Conservation (phyloP, 495 filamentous ascomycete genomes). For the Xylaria sp. region DNA sequence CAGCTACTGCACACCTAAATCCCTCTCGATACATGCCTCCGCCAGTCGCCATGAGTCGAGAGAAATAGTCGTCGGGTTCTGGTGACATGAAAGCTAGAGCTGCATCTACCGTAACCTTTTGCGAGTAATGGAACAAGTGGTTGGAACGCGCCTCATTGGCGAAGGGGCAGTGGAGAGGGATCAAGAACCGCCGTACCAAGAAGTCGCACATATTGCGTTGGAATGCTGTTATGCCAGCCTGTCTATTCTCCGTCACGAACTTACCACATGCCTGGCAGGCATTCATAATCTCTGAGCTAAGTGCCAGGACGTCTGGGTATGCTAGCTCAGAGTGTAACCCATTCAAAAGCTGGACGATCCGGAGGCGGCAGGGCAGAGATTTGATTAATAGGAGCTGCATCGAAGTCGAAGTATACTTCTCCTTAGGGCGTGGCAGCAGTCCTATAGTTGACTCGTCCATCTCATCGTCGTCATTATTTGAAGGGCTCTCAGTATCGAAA, state of each 20-base stretch:
- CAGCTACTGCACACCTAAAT: constrained; percentile 42
- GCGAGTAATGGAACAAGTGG: constrained; percentile 63
- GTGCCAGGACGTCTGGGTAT: constrained; percentile 58
- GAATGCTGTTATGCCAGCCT: constrained; percentile 36
- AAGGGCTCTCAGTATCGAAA: constrained; percentile 62
- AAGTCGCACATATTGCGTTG: constrained; percentile 47
- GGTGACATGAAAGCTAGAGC: constrained; percentile 58
- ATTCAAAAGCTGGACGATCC: constrained; percentile 58
- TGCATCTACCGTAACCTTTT: constrained; percentile 60
- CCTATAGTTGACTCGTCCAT: constrained; percentile 52
- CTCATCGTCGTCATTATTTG: constrained; percentile 65
- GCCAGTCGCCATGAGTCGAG: constrained; percentile 48
- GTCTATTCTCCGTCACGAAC: constrained; percentile 30
- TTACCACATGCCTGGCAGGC: constrained; percentile 44
- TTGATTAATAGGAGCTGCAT: constrained; percentile 59
- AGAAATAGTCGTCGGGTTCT: constrained; percentile 48
- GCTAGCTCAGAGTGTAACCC: constrained; percentile 54
- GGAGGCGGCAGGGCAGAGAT: constrained; percentile 56
- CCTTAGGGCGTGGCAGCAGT: constrained; percentile 42
- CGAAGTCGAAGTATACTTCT: constrained; percentile 56
- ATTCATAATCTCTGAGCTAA: constrained; percentile 52
- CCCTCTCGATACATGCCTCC: constrained; percentile 59
- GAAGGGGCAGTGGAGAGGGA: constrained; percentile 62
- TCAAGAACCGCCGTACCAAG: constrained; percentile 59
- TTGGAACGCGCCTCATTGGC: constrained; percentile 55